These are phyloP conservation scores for Aspergillus ruber DNA, from an alignment of 2,329 filamentous ascomycete species.

Conservation along the genomic window DNA sequence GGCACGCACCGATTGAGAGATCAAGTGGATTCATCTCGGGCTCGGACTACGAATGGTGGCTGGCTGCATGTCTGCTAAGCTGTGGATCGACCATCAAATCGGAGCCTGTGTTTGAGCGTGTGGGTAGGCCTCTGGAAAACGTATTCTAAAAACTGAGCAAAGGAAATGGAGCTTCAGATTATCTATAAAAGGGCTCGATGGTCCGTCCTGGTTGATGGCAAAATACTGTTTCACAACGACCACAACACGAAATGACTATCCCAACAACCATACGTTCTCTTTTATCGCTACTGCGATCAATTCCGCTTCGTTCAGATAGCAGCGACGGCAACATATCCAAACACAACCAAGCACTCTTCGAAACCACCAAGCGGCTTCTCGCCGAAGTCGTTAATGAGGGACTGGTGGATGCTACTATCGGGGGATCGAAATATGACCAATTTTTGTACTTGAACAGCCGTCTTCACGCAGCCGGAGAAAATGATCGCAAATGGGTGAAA, in stretches of 20 bases:
- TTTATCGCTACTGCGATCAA: background rate
- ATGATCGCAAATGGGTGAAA: background rate
- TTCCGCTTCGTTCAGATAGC: background rate
- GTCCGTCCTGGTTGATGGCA: background rate
- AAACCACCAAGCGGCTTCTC: conserved; percentile 10
- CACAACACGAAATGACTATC: background rate
- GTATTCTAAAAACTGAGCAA: no score
- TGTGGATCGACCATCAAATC: no score
- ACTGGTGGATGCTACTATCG: conserved; percentile 3
- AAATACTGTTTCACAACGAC: background rate
- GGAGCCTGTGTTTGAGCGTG: no score
- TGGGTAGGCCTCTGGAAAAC: no score
- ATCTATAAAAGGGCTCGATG: background rate
- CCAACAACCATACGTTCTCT: background rate
- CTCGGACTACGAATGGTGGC: no score
- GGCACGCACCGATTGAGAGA: no score
- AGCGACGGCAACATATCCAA: no score
- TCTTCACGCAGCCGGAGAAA: background rate
- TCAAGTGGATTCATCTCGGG: no score
- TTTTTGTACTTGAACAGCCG: background rate
- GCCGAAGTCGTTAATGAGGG: conserved; percentile 11
- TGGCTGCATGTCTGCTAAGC: no score
- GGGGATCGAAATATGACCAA: background rate
- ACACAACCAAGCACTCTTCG: conserved; percentile 4
- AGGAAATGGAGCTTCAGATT: background rate